Evolutionary conservation across 148 eudicot species (phyloP), one percentile per base, ranked within the genome.

Genomic region (Linanthus parryae): DNA sequence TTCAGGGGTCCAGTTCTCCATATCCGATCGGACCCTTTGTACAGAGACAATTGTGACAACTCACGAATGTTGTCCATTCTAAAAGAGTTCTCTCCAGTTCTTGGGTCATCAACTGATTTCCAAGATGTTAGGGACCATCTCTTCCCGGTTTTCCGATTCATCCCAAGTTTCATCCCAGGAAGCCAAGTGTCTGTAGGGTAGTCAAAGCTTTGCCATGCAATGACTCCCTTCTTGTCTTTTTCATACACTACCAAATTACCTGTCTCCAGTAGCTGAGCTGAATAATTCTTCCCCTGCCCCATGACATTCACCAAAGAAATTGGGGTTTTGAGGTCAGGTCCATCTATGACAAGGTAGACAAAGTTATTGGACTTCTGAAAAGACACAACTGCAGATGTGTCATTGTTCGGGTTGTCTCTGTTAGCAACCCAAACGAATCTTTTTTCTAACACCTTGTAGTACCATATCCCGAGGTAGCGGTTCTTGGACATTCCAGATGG

Each of bases 1-100:
- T 67, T 54, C 78, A 73, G 68, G 0, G 78, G 78, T n/a, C 78
- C 78, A 12, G 58, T 44, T 55, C 78, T 30, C 13, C 40, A 59
- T 0, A 0, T 5, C 3, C 49, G 21, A 6, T 2, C 15, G 0
- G 63, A 23, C 11, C 66, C 63, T 36, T 44, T 18, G 1, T 41
- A 50, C 12, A 64, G 51, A 2, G 55, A n/a, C 3, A 59, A 7
- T 16, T 56, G 35, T 2, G 70, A 62, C 17, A 59, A 63, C 26
- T 63, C 70, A 9, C 31, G 21, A 19, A 49, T n/a, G n/a, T n/a
- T 34, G 43, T 68, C 63, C 47, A 67, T 3, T 29, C 43, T 49
- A 25, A 42, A 68, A 0, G 62, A 63, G 40, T 20, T 48, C 4
- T 55, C 63, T 2, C 61, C 71, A 0, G 47, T 3, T 34, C 43